phyloP scores from a whole-genome alignment of 305 asterid genomes.

The Plantago lanceolata region DNA sequence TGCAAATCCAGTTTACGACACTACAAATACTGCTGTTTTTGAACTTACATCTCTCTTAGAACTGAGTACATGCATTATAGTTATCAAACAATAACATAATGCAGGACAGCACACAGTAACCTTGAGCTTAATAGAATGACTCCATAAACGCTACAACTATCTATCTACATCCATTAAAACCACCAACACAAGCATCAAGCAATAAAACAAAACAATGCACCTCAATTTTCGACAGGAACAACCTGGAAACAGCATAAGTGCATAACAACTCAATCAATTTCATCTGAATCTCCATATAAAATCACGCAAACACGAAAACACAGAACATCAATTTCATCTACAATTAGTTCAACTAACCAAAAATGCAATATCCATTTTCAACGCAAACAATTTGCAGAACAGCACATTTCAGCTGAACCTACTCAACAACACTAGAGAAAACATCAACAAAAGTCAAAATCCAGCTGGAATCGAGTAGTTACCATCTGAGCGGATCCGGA shows the following conservation, averaged over 20 bases:
- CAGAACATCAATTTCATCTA: not conserved
- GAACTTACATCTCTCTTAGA: not conserved
- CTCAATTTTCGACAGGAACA: slow-evolving; percentile 28
- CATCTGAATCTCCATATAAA: not conserved
- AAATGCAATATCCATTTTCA: not conserved
- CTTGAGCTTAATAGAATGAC: not conserved
- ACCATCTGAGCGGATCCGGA: slow-evolving; percentile 48
- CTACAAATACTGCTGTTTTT: not conserved
- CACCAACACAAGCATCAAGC: slow-evolving; percentile 19
- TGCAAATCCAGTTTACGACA: slow-evolving; percentile 5
- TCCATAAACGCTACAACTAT: slow-evolving; percentile 12
- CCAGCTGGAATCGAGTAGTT: slow-evolving; percentile 25
- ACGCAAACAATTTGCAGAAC: not conserved
- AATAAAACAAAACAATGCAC: slow-evolving; percentile 29
- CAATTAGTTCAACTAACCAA: not conserved
- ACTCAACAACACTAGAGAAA: not conserved
- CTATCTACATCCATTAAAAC: slow-evolving; percentile 11
- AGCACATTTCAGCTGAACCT: not conserved
- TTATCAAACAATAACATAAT: not conserved
- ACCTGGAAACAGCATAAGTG: not conserved
- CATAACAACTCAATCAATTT: not conserved
- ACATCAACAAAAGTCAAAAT: slow-evolving; percentile 26
- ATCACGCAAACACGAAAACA: not conserved
- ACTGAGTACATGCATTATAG: slow-evolving; percentile 4
- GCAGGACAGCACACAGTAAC: not conserved